These are phyloP conservation scores for Aureobasidium sp. DNA, from an alignment of 2,329 filamentous ascomycete genomes.

Conservation along the genomic window DNA sequence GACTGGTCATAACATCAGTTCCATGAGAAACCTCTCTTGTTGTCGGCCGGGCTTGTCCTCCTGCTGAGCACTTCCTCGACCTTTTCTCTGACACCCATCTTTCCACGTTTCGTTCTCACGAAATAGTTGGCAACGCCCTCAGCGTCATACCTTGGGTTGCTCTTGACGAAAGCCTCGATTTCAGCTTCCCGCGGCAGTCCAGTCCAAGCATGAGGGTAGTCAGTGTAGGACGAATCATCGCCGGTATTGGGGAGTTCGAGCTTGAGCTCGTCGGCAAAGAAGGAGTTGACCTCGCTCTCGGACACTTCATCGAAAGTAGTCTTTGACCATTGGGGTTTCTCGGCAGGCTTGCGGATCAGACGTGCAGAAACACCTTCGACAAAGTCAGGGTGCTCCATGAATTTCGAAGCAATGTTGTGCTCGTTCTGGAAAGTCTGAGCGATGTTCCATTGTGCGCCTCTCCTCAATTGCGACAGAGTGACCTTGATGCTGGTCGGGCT, in stretches of 20 bases:
- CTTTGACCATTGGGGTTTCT: constrained; percentile 67
- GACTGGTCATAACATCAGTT: background rate
- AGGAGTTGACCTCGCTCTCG: constrained; percentile 51
- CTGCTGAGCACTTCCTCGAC: constrained; percentile 52
- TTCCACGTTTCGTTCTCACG: constrained; percentile 33
- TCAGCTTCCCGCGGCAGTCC: constrained; percentile 66
- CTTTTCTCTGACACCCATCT: constrained; percentile 48
- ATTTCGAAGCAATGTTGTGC: constrained; percentile 71
- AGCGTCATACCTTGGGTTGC: constrained; percentile 21
- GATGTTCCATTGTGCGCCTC: constrained; percentile 70
- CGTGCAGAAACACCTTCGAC: constrained; percentile 80
- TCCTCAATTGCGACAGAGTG: constrained; percentile 70
- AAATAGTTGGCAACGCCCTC: constrained; percentile 33
- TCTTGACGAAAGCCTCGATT: constrained; percentile 38
- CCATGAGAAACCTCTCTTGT: constrained; percentile 1
- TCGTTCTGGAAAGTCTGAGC: constrained; percentile 77
- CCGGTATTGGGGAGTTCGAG: constrained; percentile 52
- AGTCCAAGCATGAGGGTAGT: constrained; percentile 65
- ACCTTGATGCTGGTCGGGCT: constrained; percentile 86
- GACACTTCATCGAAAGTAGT: constrained; percentile 60
- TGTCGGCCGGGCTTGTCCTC: constrained; percentile 16
- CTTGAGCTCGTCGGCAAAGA: constrained; percentile 52
- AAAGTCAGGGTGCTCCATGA: constrained; percentile 91
- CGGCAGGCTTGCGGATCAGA: constrained; percentile 61
- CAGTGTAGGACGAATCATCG: constrained; percentile 47